A percentile compares a stretch with the other conserved stretches of the same genome.
phyloP scores from a whole-genome alignment of 768 basidiomycete genomes.

The Suillus discolor region DNA sequence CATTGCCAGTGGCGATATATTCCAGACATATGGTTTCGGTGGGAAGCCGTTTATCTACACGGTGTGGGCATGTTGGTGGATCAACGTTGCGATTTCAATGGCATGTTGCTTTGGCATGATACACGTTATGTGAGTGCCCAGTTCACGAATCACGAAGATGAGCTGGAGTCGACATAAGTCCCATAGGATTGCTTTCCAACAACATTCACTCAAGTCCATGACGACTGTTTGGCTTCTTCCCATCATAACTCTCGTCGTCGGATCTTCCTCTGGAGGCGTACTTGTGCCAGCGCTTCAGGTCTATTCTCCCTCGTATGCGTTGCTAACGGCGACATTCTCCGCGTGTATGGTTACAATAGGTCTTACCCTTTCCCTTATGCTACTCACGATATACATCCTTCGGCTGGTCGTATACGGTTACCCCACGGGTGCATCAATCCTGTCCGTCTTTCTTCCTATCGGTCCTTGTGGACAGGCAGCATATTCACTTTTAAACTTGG shows the following conservation, averaged over 20 bases:
- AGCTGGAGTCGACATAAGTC: constrained; percentile 16
- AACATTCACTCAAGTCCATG: constrained; percentile 57
- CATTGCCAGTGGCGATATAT: constrained; percentile 47
- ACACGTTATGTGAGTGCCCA: constrained; percentile 61
- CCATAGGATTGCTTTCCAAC: constrained; percentile 58
- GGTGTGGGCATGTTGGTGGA: constrained; percentile 73
- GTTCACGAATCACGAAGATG: constrained; percentile 22
- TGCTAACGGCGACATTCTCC: constrained; percentile 55
- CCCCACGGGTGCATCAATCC: constrained; percentile 46
- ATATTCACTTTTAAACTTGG: constrained; percentile 57
- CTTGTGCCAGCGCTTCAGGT: constrained; percentile 51
- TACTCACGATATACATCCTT: constrained; percentile 64
- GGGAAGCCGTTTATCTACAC: constrained; percentile 54
- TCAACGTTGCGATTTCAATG: constrained; percentile 57
- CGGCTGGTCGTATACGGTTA: constrained; percentile 61
- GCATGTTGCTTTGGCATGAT: constrained; percentile 62
- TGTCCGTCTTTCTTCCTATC: constrained; percentile 72
- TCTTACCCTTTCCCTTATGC: constrained; percentile 62
- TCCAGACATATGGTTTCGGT: constrained; percentile 47
- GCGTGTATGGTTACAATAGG: constrained; percentile 60
- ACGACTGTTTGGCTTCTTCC: constrained; percentile 75
- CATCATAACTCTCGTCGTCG: constrained; percentile 72
- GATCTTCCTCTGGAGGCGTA: constrained; percentile 65
- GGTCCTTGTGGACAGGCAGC: constrained; percentile 75
- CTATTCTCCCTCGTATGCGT: constrained; percentile 49